These are phyloP conservation scores for Bassia scoparia DNA, from an alignment of 148 eudicot genomes.

Conservation along the genomic window DNA sequence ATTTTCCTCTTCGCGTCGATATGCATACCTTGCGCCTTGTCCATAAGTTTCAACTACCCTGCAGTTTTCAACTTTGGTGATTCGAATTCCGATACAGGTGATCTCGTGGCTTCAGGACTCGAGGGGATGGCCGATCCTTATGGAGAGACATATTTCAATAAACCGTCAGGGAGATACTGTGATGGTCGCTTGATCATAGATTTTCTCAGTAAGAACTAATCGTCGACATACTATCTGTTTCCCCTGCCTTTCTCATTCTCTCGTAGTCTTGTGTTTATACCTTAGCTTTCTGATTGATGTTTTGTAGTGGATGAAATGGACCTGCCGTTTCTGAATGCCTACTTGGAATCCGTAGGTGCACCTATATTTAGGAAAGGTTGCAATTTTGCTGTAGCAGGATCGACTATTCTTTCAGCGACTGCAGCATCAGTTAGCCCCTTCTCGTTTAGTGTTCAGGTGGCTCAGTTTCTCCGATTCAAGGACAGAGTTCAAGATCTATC, in stretches of 20 bases:
- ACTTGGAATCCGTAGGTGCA: constrained; percentile 66
- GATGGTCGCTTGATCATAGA: constrained; percentile 90
- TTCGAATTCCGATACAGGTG: constrained; percentile 92
- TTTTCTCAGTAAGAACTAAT: constrained; percentile 48
- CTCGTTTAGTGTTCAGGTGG: constrained; percentile 80
- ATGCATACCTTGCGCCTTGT: constrained; percentile 25
- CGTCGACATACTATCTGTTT: constrained; percentile 6
- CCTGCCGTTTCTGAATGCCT: constrained; percentile 75
- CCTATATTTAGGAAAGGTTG: constrained; percentile 68
- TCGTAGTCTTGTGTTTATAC: background rate
- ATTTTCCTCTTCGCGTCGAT: constrained; percentile 32
- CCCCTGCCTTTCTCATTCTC: background rate
- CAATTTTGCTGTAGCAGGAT: constrained; percentile 89
- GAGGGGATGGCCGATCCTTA: constrained; percentile 62
- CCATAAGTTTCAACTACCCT: constrained; percentile 68
- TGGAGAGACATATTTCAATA: constrained; percentile 76
- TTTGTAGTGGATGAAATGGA: constrained; percentile 90
- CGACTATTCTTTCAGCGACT: constrained; percentile 72
- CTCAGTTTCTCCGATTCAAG: constrained; percentile 84
- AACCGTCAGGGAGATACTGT: constrained; percentile 81
- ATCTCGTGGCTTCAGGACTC: constrained; percentile 55
- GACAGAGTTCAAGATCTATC: constrained; percentile 53
- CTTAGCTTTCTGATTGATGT: constrained; percentile 1
- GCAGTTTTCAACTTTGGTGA: constrained; percentile 95
- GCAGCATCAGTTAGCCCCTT: constrained; percentile 79